phyloP scores from a whole-genome alignment of 257 asterid species.

The Echium plantagineum region DNA sequence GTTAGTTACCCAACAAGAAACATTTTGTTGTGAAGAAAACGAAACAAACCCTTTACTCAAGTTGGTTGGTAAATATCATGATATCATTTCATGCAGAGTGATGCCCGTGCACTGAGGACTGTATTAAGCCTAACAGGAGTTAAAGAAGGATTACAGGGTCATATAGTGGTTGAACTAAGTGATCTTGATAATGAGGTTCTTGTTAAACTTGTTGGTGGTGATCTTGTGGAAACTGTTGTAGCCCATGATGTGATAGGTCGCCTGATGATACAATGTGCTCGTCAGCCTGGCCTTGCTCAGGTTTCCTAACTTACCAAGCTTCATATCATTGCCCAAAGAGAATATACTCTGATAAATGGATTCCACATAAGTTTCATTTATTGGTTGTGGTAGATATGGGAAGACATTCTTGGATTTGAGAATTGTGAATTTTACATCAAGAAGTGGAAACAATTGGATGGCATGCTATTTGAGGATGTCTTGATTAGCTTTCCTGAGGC shows the following conservation, averaged over 20 bases:
- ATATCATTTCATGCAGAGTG: constrained; percentile 45
- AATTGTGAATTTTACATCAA: constrained; percentile 85
- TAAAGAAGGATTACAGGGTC: constrained; percentile 76
- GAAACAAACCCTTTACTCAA: constrained; percentile 7
- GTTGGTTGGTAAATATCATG: constrained; percentile 14
- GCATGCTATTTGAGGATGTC: constrained; percentile 80
- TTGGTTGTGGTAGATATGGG: constrained; percentile 62
- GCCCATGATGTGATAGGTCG: constrained; percentile 94
- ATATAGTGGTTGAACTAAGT: constrained; percentile 80
- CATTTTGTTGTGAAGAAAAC: not conserved
- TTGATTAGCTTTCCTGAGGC: constrained; percentile 82
- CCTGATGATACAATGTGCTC: constrained; percentile 91
- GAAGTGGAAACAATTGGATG: constrained; percentile 74
- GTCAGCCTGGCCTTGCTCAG: constrained; percentile 98
- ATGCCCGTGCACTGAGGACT: constrained; percentile 87
- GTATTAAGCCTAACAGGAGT: constrained; percentile 90
- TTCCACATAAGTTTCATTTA: constrained; percentile 3
- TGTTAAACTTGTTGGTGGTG: constrained; percentile 84
- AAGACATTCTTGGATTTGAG: constrained; percentile 90
- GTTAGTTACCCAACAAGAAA: constrained; percentile 28
- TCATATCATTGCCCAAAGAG: not conserved
- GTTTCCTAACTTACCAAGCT: constrained; percentile 13
- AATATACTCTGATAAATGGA: not conserved
- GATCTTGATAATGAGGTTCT: constrained; percentile 90
- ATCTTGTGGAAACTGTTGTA: constrained; percentile 89